These are phyloP conservation scores for Suillus sp. DNA, from an alignment of 768 basidiomycete genomes.

Conservation along the genomic window DNA sequence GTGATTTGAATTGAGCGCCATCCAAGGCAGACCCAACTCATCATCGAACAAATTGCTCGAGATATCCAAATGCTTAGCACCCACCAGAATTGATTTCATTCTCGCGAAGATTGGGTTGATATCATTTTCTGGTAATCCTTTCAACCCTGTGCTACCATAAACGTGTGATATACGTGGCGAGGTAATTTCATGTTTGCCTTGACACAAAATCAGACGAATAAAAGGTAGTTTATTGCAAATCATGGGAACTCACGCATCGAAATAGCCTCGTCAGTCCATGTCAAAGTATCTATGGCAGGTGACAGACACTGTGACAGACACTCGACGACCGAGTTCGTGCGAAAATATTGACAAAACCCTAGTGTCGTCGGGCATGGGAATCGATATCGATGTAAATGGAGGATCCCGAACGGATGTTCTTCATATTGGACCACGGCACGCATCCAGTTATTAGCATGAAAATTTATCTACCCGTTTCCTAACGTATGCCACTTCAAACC, in stretches of 20 bases:
- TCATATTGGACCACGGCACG: background rate
- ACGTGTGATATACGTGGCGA: background rate
- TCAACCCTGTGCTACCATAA: background rate
- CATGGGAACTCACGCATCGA: background rate
- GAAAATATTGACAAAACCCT: background rate
- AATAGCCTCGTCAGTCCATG: too few species aligned
- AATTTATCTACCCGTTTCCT: background rate
- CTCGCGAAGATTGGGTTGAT: background rate
- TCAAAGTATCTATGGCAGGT: background rate
- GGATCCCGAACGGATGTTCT: background rate
- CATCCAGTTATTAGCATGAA: background rate
- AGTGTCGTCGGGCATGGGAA: background rate
- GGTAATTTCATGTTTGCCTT: background rate
- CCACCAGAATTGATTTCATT: too few species aligned
- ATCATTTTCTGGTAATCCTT: background rate
- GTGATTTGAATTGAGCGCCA: background rate
- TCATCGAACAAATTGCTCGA: too few species aligned
- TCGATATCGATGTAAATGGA: background rate
- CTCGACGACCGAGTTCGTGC: background rate
- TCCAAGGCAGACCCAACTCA: background rate
- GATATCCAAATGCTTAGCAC: too few species aligned
- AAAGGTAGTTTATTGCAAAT: background rate
- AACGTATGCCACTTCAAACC: background rate
- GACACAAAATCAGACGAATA: background rate
- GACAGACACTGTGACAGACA: background rate